Conservation (phyloP, 345 rosid species). For the Ceriops tagal region DNA sequence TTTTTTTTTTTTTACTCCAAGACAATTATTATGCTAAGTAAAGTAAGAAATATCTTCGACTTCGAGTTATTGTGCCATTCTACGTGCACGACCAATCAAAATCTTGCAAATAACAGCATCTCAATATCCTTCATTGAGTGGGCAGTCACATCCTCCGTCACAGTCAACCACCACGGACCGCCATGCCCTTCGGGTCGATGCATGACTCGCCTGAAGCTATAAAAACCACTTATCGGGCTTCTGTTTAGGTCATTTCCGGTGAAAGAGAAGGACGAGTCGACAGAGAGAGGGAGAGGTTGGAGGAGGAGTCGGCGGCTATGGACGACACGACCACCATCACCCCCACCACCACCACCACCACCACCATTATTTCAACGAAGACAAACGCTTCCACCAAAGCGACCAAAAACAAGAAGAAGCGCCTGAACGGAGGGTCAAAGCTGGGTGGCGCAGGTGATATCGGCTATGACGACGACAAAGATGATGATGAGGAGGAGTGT, state of each 20-base stretch:
- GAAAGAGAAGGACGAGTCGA: neutral
- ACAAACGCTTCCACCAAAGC: neutral
- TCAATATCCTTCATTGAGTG: neutral
- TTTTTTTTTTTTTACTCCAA: no score
- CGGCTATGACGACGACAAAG: neutral
- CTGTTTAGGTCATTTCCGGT: neutral
- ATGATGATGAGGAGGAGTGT: slow-evolving; percentile 16
- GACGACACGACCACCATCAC: slow-evolving; percentile 18
- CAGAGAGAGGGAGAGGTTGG: neutral
- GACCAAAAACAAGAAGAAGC: neutral
- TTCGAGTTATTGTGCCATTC: no score
- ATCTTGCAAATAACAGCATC: neutral
- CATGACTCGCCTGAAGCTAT: slow-evolving; percentile 5
- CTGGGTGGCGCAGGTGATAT: neutral
- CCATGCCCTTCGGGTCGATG: neutral
- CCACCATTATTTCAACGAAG: slow-evolving; percentile 3
- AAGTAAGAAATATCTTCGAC: no score
- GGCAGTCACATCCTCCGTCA: neutral
- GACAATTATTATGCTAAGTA: no score
- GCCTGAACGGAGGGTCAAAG: no score
- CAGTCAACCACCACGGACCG: neutral
- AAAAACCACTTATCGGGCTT: neutral
- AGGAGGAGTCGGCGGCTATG: neutral
- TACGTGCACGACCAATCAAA: neutral
- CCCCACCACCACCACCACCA: neutral